Base-by-base conservation (phyloP, 495 filamentous ascomycete species). In the Talaromyces ruber region DNA sequence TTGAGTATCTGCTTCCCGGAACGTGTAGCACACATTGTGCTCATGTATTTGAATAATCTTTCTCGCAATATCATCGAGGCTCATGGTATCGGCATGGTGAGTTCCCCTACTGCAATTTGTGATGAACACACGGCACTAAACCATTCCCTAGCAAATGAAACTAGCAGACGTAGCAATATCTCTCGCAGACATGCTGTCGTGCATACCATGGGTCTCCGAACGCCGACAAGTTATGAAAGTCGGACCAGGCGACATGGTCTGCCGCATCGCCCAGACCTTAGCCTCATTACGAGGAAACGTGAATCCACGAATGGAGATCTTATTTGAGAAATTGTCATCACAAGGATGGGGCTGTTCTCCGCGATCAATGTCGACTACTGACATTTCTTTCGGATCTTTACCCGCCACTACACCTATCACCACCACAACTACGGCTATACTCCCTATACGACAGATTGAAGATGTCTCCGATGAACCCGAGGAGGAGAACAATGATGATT, bases 141-240 rank as follows among this genome's bases (percentile, higher is more conserved):
- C 18, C 12, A 6, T 26, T 3, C 12, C 26, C 25, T 25, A 53
- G 69, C 76, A 79, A 63, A 67, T 77, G 53, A 81, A 81, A 64
- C 65, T 80, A 11, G 76, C 75, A 58, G 77, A 80, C 32, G 74
- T 80, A 52, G 77, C 77, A 11, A 78, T 68, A 62, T 73, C 76
- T 8, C 73, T 81, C 26, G 74, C 74, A 0, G 79, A 81, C 61
- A 51, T 60, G 39, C n/a, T 60, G 24, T 60, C 43, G 12, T 60
- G 59, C 43, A 51, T 60, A 16, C 59, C 59, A 16, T 60, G 59
- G 59, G 18, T 51, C n/a, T n/a, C 59, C 14, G 59, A 60, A 21
- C 39, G 59, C 21, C 59, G 59, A 52, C 59, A 60, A 52, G 43
- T 32, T 45, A 60, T 60, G 59, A 47, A 30, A 51, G 29, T 60